Conservation (phyloP, 345 rosid species). For the Brassica rapa region DNA sequence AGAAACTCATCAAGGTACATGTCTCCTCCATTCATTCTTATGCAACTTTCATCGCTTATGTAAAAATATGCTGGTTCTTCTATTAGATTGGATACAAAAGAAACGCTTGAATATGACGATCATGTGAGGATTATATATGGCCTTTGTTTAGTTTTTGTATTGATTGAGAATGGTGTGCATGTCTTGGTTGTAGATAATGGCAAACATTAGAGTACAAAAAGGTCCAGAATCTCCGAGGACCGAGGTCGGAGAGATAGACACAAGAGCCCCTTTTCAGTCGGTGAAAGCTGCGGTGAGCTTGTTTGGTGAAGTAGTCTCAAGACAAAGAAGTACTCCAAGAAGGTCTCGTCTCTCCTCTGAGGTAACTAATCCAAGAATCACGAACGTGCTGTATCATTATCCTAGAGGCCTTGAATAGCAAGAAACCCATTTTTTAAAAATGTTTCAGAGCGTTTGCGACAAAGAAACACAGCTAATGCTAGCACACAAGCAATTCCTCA, state of each 20-base stretch:
- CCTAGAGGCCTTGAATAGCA: not conserved
- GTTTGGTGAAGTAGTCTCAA: constrained; percentile 68
- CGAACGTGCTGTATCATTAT: not conserved
- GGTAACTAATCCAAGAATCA: constrained; percentile 34
- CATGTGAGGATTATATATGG: not conserved
- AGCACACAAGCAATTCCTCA: constrained; percentile 48
- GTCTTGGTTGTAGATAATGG: constrained; percentile 42
- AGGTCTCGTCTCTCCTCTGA: constrained; percentile 50
- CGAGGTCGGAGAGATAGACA: constrained; percentile 95
- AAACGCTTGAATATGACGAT: not conserved
- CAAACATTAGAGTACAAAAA: constrained; percentile 46
- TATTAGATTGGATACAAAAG: not conserved
- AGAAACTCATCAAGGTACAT: constrained; percentile 24
- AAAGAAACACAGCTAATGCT: constrained; percentile 65
- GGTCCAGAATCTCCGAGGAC: constrained; percentile 54
- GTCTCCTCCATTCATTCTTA: constrained; percentile 4
- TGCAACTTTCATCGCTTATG: not conserved
- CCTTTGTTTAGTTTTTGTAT: not conserved
- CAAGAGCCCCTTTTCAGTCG: constrained; percentile 87
- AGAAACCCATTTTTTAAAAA: not conserved
- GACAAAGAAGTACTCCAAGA: constrained; percentile 43
- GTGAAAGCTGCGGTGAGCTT: constrained; percentile 92
- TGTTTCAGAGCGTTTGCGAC: constrained; percentile 53
- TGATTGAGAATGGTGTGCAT: constrained; percentile 7
- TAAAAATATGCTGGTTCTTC: not conserved